phyloP scores from a whole-genome alignment of 495 filamentous ascomycete genomes.

The Penicillium parvum region DNA sequence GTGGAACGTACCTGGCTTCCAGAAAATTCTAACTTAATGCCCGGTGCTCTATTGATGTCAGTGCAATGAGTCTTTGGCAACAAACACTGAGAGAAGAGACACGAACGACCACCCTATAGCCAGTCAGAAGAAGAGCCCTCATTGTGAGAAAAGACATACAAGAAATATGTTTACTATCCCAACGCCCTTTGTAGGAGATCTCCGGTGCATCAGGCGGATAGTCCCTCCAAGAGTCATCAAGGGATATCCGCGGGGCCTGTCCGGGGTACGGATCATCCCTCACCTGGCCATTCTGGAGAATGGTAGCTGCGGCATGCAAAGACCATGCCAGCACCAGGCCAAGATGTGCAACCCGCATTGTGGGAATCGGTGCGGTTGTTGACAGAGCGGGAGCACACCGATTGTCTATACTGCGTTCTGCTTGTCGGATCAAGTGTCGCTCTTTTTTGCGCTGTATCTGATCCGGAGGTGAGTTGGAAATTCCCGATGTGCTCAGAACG shows the following conservation, averaged over 20 bases:
- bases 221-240: constrained; percentile 39
- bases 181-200: constrained; percentile 66
- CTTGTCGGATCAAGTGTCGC: too few relatives aligned
- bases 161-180: constrained; percentile 62
- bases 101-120: constrained; percentile 41
- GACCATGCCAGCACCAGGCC: constrained; percentile 14
- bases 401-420: too few relatives aligned
- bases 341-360: constrained; percentile 16
- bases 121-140: constrained; percentile 9
- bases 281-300: constrained; percentile 62
- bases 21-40: constrained; percentile 61
- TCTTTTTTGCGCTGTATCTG: too few relatives aligned
- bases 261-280: constrained; percentile 35
- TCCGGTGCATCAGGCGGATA: constrained; percentile 55
- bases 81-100: background rate
- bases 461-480: too few relatives aligned
- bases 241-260: constrained; percentile 18
- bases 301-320: constrained; percentile 36
- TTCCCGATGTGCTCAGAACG: constrained; percentile 9
- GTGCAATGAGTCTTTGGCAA: background rate
- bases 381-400: constrained; percentile 1
- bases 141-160: constrained; percentile 46
- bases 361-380: constrained; percentile 5
- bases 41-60: constrained; percentile 44
- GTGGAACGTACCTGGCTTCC: constrained; percentile 45